A percentile compares a stretch with the other conserved stretches of the same genome.
Evolutionary conservation across 495 filamentous ascomycete species (phyloP).

Genomic region (Aspergillus olivimuriae): DNA sequence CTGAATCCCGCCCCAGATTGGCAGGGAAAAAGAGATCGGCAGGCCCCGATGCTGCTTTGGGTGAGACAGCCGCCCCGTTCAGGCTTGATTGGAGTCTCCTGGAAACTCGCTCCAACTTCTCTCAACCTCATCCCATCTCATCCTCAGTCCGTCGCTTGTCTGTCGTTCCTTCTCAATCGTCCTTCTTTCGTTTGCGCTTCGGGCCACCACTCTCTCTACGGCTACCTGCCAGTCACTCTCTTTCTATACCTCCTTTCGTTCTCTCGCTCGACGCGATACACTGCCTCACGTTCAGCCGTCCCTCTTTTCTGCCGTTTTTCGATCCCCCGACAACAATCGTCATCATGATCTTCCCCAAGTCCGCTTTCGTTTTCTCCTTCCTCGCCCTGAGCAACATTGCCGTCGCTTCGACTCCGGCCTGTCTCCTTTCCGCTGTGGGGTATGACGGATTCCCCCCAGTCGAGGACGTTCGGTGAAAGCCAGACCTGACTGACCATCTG

Average conservation of each 20-base stretch:
- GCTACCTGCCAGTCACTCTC: conserved; percentile 16
- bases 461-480: too few species aligned
- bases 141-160: conserved; percentile 2
- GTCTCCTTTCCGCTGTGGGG: conserved; percentile 32
- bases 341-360: conserved; percentile 36
- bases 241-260: conserved; percentile 12
- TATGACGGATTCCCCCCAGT: conserved; percentile 13
- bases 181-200: conserved; percentile 20
- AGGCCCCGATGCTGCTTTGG: background rate
- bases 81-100: background rate
- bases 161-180: conserved; percentile 6
- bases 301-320: conserved; percentile 7
- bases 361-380: conserved; percentile 25
- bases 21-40: conserved; percentile 1
- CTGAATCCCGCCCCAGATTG: background rate
- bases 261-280: background rate
- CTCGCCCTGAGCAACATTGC: conserved; percentile 32
- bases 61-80: background rate
- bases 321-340: conserved; percentile 6
- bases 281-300: conserved; percentile 9
- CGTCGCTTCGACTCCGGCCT: conserved; percentile 24
- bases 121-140: too few species aligned
- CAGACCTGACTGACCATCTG: conserved; percentile 15
- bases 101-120: too few species aligned
- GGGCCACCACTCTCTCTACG: conserved; percentile 14